Evolutionary conservation across 495 filamentous ascomycete genomes (phyloP), one percentile per base, ranked within the genome.

Genomic region (Aspergillus wentii): DNA sequence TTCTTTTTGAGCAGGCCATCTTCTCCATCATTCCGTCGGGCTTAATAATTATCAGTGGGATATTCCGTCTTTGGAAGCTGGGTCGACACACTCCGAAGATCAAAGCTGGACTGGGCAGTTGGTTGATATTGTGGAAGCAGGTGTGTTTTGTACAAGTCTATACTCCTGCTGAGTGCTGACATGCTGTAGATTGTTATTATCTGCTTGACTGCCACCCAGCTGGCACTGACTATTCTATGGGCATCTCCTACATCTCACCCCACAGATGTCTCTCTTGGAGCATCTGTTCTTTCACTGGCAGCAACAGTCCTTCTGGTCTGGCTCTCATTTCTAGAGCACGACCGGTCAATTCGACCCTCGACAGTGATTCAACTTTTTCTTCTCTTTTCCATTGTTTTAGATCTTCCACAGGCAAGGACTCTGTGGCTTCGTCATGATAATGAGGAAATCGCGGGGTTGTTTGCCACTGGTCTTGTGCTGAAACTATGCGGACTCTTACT

Each of bases 301-400:
- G 39, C 34, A 13, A 33, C 33, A 5, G 9, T 56, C 10, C 42
- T 51, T 8, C 44, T 73, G 30, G 25, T 60, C 9, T 17, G 54
- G 10, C 49, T 78, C 5, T 73, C 66, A 4, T 54, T 47, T 25
- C 17, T 68, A 5, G 74, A 80, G 35, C 74, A 78, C 40, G 29
- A 48, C 10, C 51, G 62, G 9, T 59, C 61, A 33, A 40, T 62
- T 9, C 62, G 71, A 22, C 74, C 76, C 4, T 80, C 78, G 0
- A 45, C 64, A 8, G 26, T 80, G 5, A 44, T 81, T 13, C 61
- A 67, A 21, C 22, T 55, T 1, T 82, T 75, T 41, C 51, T 82
- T 1, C 54, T 76, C 15, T 29, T 77, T 17, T 69, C 72, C 0
- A 17, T 71, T 10, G 33, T 76, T 2, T 58, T 78, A 4, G 76